Evolutionary conservation across 1,284 basidiomycete species (phyloP), one percentile per base, ranked within the genome.

Genomic region (Malassezia equina): DNA sequence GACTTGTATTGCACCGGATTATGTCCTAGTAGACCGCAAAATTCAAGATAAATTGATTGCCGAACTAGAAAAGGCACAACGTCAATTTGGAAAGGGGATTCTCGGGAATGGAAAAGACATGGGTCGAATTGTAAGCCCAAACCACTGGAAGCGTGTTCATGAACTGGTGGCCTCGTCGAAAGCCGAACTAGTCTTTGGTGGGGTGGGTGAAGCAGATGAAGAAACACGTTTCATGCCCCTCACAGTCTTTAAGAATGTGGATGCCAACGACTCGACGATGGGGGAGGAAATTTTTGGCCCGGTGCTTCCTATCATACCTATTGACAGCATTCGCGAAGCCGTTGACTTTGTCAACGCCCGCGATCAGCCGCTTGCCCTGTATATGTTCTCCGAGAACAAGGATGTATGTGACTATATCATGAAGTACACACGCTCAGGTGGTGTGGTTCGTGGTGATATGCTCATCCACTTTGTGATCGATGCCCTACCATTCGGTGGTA

Each of bases 211-310:
- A 54, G 66, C 75, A 2, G 83, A 89, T 58, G 79, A 80, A 60
- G 75, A 76, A 9, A 77, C 75, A 54, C 80, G 80, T 59, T 85
- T 80, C 61, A 80, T 88, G 51, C 80, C 83, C 9, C 84, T 85
- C 12, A 86, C 75, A 4, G 71, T 85, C 24, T 80, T 88, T 32
- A 80, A 77, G 54, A 80, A 85, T 60, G 84, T 85, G 5, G 73
- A 77, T 42, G 71, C 66, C 0, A 81, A 83, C 58, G 86, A 78
- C 48, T 34, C 67, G 8, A 51, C 75, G 42, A 90, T 71, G 81
- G 81, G 2, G 69, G 90, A 61, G 82, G 90, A 82, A 80, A 81
- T 74, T 84, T 90, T 86, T 68, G 85, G 83, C 0, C 84, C 85
- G 0, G 71, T 86, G 7, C 77, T 93, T 19, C 84, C 88, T 6